Conservation (phyloP, 176 grass and related monocot species). For the Dendrocalamus sinicus region DNA sequence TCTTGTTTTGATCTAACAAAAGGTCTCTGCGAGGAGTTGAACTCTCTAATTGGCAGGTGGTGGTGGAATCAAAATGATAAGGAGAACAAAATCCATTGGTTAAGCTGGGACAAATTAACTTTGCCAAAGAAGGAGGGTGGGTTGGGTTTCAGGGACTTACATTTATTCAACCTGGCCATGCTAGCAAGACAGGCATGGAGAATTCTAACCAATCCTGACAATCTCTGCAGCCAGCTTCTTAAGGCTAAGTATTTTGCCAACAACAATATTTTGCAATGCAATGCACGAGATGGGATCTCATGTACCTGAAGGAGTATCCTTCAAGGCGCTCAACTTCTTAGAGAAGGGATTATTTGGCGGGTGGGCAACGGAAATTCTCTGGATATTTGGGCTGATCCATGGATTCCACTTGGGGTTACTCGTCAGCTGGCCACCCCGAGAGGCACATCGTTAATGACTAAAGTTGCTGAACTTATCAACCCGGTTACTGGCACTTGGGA, state of each 20-base stretch:
- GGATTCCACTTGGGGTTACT: neutral
- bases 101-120: no score
- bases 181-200: neutral
- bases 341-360: neutral
- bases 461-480: neutral
- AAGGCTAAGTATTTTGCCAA: neutral
- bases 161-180: no score
- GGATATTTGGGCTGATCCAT: neutral
- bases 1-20: no score
- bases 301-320: neutral
- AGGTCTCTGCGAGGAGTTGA: no score
- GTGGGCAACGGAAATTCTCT: neutral
- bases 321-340: neutral
- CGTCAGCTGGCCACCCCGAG: neutral
- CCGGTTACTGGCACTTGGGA: neutral
- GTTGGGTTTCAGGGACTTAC: no score
- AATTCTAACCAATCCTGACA: neutral
- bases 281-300: neutral
- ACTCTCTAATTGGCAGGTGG: no score
- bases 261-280: fast-evolving
- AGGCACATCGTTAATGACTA: neutral
- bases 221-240: fast-evolving
- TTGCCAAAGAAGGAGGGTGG: no score
- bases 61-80: no score
- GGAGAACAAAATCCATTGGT: no score